phyloP scores from a whole-genome alignment of 2,329 filamentous ascomycete genomes.

The Fusarium anthophilum region DNA sequence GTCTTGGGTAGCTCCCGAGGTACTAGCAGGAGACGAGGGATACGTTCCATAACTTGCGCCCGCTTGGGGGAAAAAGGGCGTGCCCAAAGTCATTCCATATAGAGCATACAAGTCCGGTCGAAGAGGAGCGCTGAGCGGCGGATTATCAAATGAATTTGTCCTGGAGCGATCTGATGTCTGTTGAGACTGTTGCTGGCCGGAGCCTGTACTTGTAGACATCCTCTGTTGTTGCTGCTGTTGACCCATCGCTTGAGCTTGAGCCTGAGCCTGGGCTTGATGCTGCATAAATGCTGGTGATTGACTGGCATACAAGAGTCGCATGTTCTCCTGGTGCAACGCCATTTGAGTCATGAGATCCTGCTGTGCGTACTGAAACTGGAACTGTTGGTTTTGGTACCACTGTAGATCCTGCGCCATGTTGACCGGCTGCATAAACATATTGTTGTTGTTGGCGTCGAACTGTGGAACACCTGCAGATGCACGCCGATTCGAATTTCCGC shows the following conservation, averaged over 20 bases:
- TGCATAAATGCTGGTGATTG: constrained; percentile 48
- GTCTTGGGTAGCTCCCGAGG: constrained; percentile 57
- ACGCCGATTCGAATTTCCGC: constrained; percentile 58
- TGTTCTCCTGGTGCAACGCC: constrained; percentile 51
- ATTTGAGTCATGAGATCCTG: constrained; percentile 55
- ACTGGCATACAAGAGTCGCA: constrained; percentile 49
- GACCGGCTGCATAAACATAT: constrained; percentile 56
- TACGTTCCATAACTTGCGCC: constrained; percentile 60
- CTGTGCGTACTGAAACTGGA: constrained; percentile 54
- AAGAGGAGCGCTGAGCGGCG: constrained; percentile 66
- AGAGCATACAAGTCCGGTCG: constrained; percentile 66
- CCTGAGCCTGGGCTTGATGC: constrained; percentile 40
- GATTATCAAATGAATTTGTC: constrained; percentile 71
- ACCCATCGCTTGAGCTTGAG: constrained; percentile 43
- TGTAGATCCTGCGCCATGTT: constrained; percentile 58
- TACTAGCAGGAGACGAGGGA: constrained; percentile 64
- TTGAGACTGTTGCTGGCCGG: constrained; percentile 45
- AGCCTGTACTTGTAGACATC: constrained; percentile 23
- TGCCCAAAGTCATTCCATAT: constrained; percentile 53
- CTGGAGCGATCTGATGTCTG: constrained; percentile 61
- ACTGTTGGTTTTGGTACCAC: constrained; percentile 58
- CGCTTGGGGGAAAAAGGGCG: constrained; percentile 59
- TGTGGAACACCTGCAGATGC: constrained; percentile 62
- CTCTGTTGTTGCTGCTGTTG: constrained; percentile 50
- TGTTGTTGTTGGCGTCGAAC: constrained; percentile 55